phyloP scores from a whole-genome alignment of 495 filamentous ascomycete species.

The Apodospora peruviana region DNA sequence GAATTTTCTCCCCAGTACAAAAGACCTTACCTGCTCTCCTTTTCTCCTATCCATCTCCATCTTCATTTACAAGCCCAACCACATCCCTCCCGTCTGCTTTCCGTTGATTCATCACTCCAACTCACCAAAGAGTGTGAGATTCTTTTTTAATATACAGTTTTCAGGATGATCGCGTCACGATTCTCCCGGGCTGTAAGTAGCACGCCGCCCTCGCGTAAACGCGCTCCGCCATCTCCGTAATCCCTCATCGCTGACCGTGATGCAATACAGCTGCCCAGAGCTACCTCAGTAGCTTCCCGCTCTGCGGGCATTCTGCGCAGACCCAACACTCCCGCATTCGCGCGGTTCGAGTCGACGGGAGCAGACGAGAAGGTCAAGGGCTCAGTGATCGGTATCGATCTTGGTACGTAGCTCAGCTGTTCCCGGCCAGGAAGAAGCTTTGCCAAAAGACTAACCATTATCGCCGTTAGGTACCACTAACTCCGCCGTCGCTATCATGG shows the following conservation, averaged over 20 bases:
- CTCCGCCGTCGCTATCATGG: conserved; percentile 96
- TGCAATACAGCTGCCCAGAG: conserved; percentile 44
- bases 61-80: conserved; percentile 17
- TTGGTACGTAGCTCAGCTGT: conserved; percentile 58
- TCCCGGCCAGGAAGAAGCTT: background rate
- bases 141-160: conserved; percentile 32
- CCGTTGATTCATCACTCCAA: conserved; percentile 16
- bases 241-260: conserved; percentile 11
- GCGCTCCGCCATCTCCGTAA: conserved; percentile 8
- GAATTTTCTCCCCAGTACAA: conserved; percentile 37
- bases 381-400: conserved; percentile 95
- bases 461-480: conserved; percentile 76
- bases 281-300: conserved; percentile 44
- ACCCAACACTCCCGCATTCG: conserved; percentile 45
- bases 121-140: conserved; percentile 18
- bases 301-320: conserved; percentile 52
- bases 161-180: conserved; percentile 60
- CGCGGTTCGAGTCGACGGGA: conserved; percentile 68
- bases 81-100: conserved; percentile 29
- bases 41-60: conserved; percentile 15
- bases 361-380: conserved; percentile 79
- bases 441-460: conserved; percentile 19
- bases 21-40: conserved; percentile 15
- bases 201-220: conserved; percentile 6
- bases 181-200: conserved; percentile 61